Evolutionary conservation across 106 monocot species (phyloP).

Genomic region (Dioscorea alata): DNA sequence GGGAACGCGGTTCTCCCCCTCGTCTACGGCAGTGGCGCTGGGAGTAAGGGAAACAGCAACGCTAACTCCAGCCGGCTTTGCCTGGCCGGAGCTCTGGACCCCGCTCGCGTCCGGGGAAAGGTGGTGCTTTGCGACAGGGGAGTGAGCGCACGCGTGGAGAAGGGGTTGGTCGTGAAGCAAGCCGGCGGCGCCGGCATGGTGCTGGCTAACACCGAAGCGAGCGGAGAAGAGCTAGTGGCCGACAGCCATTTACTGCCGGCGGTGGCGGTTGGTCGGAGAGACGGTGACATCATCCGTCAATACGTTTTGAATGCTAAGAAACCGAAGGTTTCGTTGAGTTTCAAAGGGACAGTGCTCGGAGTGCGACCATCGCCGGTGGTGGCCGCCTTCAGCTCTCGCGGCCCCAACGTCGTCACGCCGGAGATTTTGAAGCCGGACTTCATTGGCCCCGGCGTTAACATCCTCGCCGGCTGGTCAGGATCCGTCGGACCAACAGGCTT

Average conservation of each 20-base stretch:
- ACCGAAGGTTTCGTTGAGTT: constrained; percentile 28
- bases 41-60: background rate
- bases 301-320: constrained; percentile 15
- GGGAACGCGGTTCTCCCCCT: constrained; percentile 15
- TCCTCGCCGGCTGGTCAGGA: constrained; percentile 47
- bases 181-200: constrained; percentile 61
- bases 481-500: constrained; percentile 38
- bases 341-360: constrained; percentile 45
- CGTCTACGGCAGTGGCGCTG: constrained; percentile 25
- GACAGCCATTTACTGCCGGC: constrained; percentile 54
- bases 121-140: constrained; percentile 54
- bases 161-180: constrained; percentile 49
- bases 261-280: constrained; percentile 35
- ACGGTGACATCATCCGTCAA: constrained; percentile 36
- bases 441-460: constrained; percentile 53
- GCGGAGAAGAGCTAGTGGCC: constrained; percentile 54
- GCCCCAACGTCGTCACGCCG: constrained; percentile 38
- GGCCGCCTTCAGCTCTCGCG: constrained; percentile 54
- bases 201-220: constrained; percentile 50
- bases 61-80: constrained; percentile 41
- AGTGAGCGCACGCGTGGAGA: constrained; percentile 51
- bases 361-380: constrained; percentile 48
- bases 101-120: constrained; percentile 34
- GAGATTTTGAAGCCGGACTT: constrained; percentile 55
- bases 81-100: constrained; percentile 34